Evolutionary conservation across 139 green algal genomes (phyloP).

Genomic region (Pleodorina starrii): DNA sequence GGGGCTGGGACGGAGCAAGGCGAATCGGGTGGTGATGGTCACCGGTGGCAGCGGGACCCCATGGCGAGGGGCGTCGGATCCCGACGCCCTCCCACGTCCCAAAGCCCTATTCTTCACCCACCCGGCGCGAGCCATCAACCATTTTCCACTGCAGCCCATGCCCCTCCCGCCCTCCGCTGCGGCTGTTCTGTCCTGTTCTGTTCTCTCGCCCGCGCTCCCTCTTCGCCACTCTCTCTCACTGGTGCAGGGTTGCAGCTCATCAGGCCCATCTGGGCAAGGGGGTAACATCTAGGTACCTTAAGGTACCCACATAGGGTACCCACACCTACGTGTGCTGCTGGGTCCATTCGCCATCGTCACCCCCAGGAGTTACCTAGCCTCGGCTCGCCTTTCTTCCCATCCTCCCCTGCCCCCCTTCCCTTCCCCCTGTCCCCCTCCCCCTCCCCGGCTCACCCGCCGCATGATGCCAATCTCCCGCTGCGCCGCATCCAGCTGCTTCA

Average conservation of each 20-base stretch:
- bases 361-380: too few relatives aligned
- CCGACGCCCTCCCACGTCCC: background rate
- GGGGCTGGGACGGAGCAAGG: too few relatives aligned
- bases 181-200: background rate
- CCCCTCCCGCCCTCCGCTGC: background rate
- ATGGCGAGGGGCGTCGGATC: background rate
- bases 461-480: slow-evolving; percentile 38
- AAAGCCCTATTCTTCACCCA: background rate
- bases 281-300: too few relatives aligned
- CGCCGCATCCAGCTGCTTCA: slow-evolving; percentile 43
- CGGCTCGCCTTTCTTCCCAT: too few relatives aligned
- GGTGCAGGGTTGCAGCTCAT: background rate
- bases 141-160: background rate
- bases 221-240: background rate
- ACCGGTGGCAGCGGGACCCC: background rate
- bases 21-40: background rate
- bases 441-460: slow-evolving; percentile 27
- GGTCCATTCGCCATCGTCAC: too few relatives aligned
- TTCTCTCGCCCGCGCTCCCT: background rate
- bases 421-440: too few relatives aligned
- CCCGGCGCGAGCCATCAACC: background rate
- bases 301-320: too few relatives aligned
- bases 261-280: too few relatives aligned
- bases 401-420: too few relatives aligned
- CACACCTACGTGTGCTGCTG: too few relatives aligned